Base-by-base conservation (phyloP, 2,329 filamentous ascomycete species). In the Alternaria gaisen region DNA sequence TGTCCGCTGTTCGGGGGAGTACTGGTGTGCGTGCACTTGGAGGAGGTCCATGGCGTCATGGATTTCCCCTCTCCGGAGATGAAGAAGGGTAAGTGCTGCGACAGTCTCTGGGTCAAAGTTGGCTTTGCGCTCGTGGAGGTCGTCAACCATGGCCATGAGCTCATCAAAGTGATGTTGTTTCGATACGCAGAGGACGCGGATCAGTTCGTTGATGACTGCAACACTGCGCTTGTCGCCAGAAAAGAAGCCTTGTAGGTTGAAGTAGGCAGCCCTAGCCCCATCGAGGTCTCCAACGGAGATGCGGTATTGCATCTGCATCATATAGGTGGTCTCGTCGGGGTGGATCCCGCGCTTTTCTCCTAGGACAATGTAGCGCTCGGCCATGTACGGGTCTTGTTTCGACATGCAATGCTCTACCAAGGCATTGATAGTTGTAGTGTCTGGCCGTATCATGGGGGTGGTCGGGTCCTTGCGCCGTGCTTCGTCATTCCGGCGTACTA, bases 1-100 rank as follows among this genome's bases (percentile, higher is more conserved):
- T 8, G 83, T 83, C 61, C 93, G 88, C 74, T 96, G 91, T 12
- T 85, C 82, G 24, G 89, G 83, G 46, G 91, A 91, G 76, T 88
- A 92, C 57, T 89, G 86, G 67, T 88, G 87, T 5, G 88, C 86
- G 68, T 95, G 89, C 5, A 90, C 85, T 24, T 93, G 92, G 16
- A 98, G 85, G 0, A 96, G 85, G 73, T 97, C 92, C 63, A 93
- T 90, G 5, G 93, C 88, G 63, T 96, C 93, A 65, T 89, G 88
- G 43, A 89, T 85, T 73, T 97, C 91, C 70, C 92, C 90, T 41
- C 90, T 88, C 62, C 87, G 85, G 11, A 97, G 84, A 67, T 97
- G 91, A 42, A 91, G 83, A 44, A 89, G 83, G 61, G 89, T 91
- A n/a, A 97, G 83, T 0, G 87, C 85, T 7, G 89, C 87, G 1